Evolutionary conservation across 2,329 filamentous ascomycete genomes (phyloP).

Genomic region (Colletotrichum godetiae): DNA sequence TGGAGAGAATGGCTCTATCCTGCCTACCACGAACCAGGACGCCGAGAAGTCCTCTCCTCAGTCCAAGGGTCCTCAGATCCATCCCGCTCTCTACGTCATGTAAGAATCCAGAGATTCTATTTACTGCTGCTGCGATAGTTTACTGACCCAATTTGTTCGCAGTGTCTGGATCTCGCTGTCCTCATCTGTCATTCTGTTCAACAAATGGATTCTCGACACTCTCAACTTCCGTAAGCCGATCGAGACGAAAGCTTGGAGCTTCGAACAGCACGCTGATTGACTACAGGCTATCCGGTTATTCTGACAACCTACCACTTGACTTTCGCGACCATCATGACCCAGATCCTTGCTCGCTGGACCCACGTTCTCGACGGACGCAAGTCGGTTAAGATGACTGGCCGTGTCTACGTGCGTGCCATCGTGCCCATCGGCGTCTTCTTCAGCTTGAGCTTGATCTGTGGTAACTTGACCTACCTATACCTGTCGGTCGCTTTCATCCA

Average conservation of each 20-base stretch:
- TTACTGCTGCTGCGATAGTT: not conserved
- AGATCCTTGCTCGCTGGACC: slow-evolving; percentile 90
- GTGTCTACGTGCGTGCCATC: slow-evolving; percentile 91
- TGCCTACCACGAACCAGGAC: slow-evolving; percentile 85
- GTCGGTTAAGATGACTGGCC: slow-evolving; percentile 96
- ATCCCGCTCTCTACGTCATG: slow-evolving; percentile 88
- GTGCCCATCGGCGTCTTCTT: slow-evolving; percentile 96
- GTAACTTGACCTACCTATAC: slow-evolving; percentile 95
- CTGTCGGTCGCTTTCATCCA: slow-evolving; percentile 97
- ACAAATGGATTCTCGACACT: slow-evolving; percentile 96
- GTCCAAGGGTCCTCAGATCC: slow-evolving; percentile 69
- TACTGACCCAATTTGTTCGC: slow-evolving; percentile 34
- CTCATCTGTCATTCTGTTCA: slow-evolving; percentile 97
- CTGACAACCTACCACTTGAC: slow-evolving; percentile 96
- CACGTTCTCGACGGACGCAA: slow-evolving; percentile 92
- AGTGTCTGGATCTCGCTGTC: slow-evolving; percentile 94
- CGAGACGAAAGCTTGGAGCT: not conserved
- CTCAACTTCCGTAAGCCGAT: slow-evolving; percentile 74
- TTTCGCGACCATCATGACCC: slow-evolving; percentile 95
- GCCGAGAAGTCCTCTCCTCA: slow-evolving; percentile 75
- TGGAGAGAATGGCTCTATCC: slow-evolving; percentile 67
- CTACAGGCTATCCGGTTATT: slow-evolving; percentile 78
- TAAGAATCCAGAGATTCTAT: slow-evolving; percentile 51
- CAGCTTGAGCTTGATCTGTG: slow-evolving; percentile 94
- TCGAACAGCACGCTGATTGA: slow-evolving; percentile 51